These are phyloP conservation scores for Debaryomycetaceae sp. DNA, from an alignment of 1,139 yeast species.

Conservation along the genomic window DNA sequence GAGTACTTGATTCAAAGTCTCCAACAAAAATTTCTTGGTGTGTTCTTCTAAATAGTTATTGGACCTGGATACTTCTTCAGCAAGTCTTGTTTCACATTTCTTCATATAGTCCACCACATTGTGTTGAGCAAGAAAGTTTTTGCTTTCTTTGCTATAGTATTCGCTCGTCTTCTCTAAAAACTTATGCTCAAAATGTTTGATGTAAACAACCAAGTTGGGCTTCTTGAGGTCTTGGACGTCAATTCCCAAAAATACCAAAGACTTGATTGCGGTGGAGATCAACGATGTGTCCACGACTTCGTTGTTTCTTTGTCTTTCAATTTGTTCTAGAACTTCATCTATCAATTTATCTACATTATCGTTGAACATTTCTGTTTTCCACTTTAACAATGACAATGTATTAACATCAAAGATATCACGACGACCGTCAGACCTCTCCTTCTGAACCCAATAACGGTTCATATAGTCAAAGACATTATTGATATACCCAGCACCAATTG, in stretches of 20 bases:
- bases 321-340: slow-evolving; percentile 69
- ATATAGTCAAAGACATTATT: slow-evolving; percentile 94
- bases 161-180: slow-evolving; percentile 72
- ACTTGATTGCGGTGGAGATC: slow-evolving; percentile 74
- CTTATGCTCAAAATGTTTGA: slow-evolving; percentile 71
- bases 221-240: slow-evolving; percentile 82
- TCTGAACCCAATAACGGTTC: slow-evolving; percentile 96
- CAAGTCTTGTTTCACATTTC: slow-evolving; percentile 77
- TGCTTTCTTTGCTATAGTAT: slow-evolving; percentile 72
- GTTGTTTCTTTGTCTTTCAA: slow-evolving; percentile 77
- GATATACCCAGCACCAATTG: slow-evolving; percentile 87
- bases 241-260: slow-evolving; percentile 75
- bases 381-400: slow-evolving; percentile 79
- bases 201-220: slow-evolving; percentile 77
- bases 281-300: slow-evolving; percentile 67
- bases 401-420: slow-evolving; percentile 88
- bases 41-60: slow-evolving; percentile 82
- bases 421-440: slow-evolving; percentile 94
- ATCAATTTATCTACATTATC: slow-evolving; percentile 60
- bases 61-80: slow-evolving; percentile 78
- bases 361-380: slow-evolving; percentile 83
- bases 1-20: slow-evolving; percentile 69
- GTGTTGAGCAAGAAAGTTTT: slow-evolving; percentile 61
- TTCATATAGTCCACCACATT: slow-evolving; percentile 89
- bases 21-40: slow-evolving; percentile 74